phyloP scores from a whole-genome alignment of 768 basidiomycete species.

The Dictyophora rubrovolvata region DNA sequence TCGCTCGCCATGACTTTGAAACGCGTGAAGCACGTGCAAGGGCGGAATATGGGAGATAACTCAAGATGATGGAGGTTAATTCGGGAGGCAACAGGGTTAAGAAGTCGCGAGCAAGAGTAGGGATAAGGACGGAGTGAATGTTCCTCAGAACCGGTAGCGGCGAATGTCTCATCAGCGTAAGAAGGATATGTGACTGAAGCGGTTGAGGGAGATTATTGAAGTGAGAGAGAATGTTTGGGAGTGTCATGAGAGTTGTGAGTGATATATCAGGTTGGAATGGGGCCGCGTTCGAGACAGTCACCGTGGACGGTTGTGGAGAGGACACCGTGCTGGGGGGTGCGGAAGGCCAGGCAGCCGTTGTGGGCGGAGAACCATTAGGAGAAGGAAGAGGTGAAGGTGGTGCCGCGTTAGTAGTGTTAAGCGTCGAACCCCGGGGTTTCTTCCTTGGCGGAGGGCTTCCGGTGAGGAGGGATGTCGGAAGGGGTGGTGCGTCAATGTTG shows the following conservation, averaged over 20 bases:
- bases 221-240: slow-evolving; percentile 73
- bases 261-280: slow-evolving; percentile 77
- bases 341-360: slow-evolving; percentile 68
- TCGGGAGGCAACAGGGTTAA: slow-evolving; percentile 86
- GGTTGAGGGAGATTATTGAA: slow-evolving; percentile 71
- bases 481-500: slow-evolving; percentile 43
- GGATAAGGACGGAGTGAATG: slow-evolving; percentile 78
- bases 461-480: slow-evolving; percentile 21
- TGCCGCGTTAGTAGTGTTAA: slow-evolving; percentile 34
- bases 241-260: slow-evolving; percentile 73
- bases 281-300: slow-evolving; percentile 19
- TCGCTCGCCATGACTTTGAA: slow-evolving; percentile 79
- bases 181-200: slow-evolving; percentile 87
- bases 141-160: slow-evolving; percentile 86
- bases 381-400: slow-evolving; percentile 81
- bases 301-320: slow-evolving; percentile 48
- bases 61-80: slow-evolving; percentile 80
- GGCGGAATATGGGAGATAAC: slow-evolving; percentile 70
- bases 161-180: slow-evolving; percentile 86
- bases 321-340: slow-evolving; percentile 72
- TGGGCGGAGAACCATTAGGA: slow-evolving; percentile 74
- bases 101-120: slow-evolving; percentile 90
- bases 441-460: slow-evolving; percentile 60
- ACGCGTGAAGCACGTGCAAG: slow-evolving; percentile 85
- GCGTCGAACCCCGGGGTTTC: slow-evolving; percentile 53